phyloP scores from a whole-genome alignment of 441 rosid genomes.

The Corymbia calophylla region DNA sequence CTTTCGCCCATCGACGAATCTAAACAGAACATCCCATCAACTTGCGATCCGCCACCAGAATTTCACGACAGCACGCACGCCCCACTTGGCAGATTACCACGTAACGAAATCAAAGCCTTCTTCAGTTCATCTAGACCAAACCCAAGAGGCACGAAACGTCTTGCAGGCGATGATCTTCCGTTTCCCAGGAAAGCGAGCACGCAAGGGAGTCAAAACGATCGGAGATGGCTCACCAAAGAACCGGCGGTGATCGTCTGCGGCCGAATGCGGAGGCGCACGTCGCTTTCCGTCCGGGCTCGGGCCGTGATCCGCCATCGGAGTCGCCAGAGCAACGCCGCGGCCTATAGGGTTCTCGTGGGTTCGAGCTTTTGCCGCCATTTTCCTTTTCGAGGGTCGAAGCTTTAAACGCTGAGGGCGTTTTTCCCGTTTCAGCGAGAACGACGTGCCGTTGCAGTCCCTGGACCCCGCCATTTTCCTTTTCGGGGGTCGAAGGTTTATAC shows the following conservation, averaged over 20 bases:
- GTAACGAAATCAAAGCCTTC: not conserved
- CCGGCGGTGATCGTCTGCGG: slow-evolving; percentile 1
- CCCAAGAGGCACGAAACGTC: not conserved
- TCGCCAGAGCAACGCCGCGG: not conserved
- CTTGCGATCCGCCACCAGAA: not conserved
- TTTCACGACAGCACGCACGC: not conserved
- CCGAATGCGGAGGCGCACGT: not conserved
- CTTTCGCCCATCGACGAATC: not conserved
- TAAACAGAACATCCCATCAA: not conserved
- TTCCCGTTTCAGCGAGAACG: not conserved
- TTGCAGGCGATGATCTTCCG: not conserved
- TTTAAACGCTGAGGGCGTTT: not conserved
- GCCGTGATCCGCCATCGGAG: slow-evolving; percentile 8
- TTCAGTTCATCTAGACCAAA: not conserved
- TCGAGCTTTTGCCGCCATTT: not conserved
- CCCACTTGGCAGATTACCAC: not conserved
- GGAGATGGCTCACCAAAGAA: slow-evolving; percentile 26
- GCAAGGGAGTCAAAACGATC: not conserved
- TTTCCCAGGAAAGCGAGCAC: not conserved
- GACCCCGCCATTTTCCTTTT: no score
- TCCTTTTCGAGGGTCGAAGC: not conserved
- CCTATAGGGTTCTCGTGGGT: not conserved
- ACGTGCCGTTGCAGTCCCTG: not conserved
- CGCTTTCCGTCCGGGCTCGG: slow-evolving; percentile 4
- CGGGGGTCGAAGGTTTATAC: no score